Conservation (phyloP, 129 eudicot genomes). For the Erigeron canadensis region DNA sequence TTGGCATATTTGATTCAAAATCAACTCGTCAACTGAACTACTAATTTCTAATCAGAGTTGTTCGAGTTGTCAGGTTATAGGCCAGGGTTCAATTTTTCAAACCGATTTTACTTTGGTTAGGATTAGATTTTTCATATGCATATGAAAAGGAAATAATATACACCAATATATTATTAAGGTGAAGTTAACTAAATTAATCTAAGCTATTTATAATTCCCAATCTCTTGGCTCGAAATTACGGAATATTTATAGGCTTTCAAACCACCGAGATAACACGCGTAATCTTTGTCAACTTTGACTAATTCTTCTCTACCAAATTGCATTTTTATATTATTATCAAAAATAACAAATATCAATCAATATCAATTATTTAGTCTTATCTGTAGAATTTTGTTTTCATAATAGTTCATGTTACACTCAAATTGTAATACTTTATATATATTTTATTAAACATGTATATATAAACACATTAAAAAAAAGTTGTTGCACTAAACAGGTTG, state of each 20-base stretch:
- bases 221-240: not conserved
- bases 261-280: not conserved
- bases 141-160: not conserved
- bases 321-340: not conserved
- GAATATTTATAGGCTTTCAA: not conserved
- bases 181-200: not conserved
- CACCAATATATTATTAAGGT: not conserved
- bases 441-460: not conserved
- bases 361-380: not conserved
- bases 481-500: conserved; percentile 13
- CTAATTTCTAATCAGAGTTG: too few species aligned
- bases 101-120: too few species aligned
- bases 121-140: too few species aligned
- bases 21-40: too few species aligned
- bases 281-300: conserved; percentile 5
- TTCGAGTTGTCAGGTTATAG: too few species aligned
- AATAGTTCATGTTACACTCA: not conserved
- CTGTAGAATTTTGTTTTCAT: not conserved
- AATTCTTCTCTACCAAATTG: not conserved
- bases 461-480: not conserved
- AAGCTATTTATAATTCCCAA: not conserved
- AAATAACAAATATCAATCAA: too few species aligned
- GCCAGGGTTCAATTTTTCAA: too few species aligned
- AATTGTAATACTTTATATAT: not conserved
- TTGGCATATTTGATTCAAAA: too few species aligned